Evolutionary conservation across 495 filamentous ascomycete species (phyloP).

Genomic region (Annulohypoxylon moriforme): DNA sequence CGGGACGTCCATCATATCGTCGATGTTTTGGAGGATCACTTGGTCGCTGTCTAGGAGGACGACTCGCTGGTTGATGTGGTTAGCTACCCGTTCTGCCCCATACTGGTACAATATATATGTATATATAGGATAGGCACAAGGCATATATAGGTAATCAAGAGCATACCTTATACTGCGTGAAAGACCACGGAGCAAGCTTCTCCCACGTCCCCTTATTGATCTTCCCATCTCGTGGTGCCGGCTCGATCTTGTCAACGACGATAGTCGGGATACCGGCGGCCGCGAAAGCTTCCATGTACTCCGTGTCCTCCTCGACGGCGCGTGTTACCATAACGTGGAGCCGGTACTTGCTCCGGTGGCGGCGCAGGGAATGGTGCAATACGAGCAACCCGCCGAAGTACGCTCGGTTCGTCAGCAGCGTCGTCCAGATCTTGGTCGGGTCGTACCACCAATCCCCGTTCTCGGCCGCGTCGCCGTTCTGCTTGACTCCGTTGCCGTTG

Average conservation of each 20-base stretch:
- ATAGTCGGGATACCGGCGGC: constrained; percentile 56
- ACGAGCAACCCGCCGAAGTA: constrained; percentile 55
- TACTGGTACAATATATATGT: not conserved
- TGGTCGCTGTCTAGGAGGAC: constrained; percentile 57
- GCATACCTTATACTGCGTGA: constrained; percentile 55
- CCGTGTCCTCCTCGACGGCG: constrained; percentile 52
- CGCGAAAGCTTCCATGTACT: constrained; percentile 54
- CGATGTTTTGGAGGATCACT: constrained; percentile 54
- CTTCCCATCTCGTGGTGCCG: constrained; percentile 52
- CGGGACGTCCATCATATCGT: constrained; percentile 54
- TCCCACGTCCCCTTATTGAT: constrained; percentile 56
- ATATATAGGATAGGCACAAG: not conserved
- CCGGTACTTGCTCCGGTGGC: constrained; percentile 50
- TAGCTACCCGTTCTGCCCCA: not conserved
- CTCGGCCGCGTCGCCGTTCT: constrained; percentile 18
- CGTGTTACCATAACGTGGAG: constrained; percentile 57
- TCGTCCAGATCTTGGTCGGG: constrained; percentile 56
- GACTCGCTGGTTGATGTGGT: constrained; percentile 42
- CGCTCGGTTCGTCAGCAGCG: constrained; percentile 52
- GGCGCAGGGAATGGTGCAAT: constrained; percentile 53
- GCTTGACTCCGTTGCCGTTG: constrained; percentile 29
- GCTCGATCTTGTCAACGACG: constrained; percentile 54
- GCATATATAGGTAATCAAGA: not conserved
- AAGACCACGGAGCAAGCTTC: constrained; percentile 56
- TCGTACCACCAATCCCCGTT: constrained; percentile 39